phyloP scores from a whole-genome alignment of 2,329 filamentous ascomycete genomes.

The Epichloe sylvatica region DNA sequence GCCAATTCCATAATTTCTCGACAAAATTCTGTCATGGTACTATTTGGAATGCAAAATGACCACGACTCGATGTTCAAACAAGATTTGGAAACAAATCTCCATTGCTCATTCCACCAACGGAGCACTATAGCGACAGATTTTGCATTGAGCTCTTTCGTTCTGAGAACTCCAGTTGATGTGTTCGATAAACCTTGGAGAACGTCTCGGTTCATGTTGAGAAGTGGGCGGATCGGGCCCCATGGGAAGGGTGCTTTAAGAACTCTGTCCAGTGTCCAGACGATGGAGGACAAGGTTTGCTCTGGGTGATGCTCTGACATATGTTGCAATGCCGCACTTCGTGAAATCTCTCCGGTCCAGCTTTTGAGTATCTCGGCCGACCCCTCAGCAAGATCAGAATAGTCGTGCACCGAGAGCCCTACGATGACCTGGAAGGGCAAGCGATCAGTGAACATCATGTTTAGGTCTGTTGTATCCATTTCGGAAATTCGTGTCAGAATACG shows the following conservation, averaged over 20 bases:
- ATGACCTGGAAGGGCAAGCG: conserved; percentile 57
- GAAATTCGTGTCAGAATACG: conserved; percentile 65
- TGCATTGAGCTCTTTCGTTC: conserved; percentile 39
- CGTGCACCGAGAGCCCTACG: conserved; percentile 67
- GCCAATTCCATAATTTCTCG: conserved; percentile 92
- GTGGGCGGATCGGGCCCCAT: conserved; percentile 44
- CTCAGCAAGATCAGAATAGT: conserved; percentile 64
- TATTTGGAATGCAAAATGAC: conserved; percentile 63
- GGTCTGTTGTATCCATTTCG: conserved; percentile 56
- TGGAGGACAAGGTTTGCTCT: conserved; percentile 26
- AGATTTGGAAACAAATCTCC: conserved; percentile 66
- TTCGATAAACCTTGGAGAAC: conserved; percentile 44
- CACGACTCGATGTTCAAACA: conserved; percentile 75
- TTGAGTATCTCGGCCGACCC: conserved; percentile 74
- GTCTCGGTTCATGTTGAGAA: conserved; percentile 43
- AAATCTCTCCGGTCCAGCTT: conserved; percentile 55
- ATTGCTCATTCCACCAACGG: conserved; percentile 72
- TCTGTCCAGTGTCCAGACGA: conserved; percentile 29
- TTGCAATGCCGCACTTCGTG: conserved; percentile 26
- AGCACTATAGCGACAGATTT: conserved; percentile 53
- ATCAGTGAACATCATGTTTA: conserved; percentile 56
- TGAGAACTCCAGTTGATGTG: conserved; percentile 39
- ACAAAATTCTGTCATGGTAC: conserved; percentile 79
- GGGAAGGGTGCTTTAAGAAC: conserved; percentile 24
- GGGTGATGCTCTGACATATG: conserved; percentile 27